phyloP scores from a whole-genome alignment of 306 rosid genomes.

The Begonia fuchsioides region DNA sequence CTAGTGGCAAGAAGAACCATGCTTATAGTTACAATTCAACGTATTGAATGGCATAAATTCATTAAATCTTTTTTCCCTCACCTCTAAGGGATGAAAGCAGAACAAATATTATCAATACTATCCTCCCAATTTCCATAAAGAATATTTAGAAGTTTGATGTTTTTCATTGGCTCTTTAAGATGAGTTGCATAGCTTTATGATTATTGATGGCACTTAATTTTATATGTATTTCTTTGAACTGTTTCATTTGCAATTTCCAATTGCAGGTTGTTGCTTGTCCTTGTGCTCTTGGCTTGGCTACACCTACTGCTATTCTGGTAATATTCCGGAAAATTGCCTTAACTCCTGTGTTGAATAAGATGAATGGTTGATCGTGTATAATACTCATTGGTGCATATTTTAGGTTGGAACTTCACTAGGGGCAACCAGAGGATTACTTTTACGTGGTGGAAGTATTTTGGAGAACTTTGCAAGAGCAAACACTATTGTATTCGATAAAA shows the following conservation, averaged over 20 bases:
- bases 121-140: too few relatives aligned
- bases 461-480: slow-evolving; percentile 85
- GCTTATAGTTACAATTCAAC: too few relatives aligned
- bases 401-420: slow-evolving; percentile 98
- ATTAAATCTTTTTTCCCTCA: too few relatives aligned
- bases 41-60: too few relatives aligned
- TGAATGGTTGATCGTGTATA: background rate
- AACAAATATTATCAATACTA: too few relatives aligned
- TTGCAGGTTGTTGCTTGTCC: slow-evolving; percentile 96
- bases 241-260: slow-evolving; percentile 8
- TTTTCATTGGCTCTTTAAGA: too few relatives aligned
- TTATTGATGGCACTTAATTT: too few relatives aligned
- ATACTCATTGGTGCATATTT: slow-evolving; percentile 6
- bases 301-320: slow-evolving; percentile 97
- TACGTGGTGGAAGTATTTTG: slow-evolving; percentile 88
- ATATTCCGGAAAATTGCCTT: slow-evolving; percentile 11
- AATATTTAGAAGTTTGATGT: too few relatives aligned
- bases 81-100: too few relatives aligned
- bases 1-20: too few relatives aligned
- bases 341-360: background rate
- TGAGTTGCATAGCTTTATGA: too few relatives aligned
- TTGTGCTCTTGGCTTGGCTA: slow-evolving; percentile 97
- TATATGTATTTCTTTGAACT: slow-evolving; percentile 7
- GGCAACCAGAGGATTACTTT: slow-evolving; percentile 73
- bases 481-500: slow-evolving; percentile 83